These are phyloP conservation scores for Erythrobasidium hasegawianum DNA, from an alignment of 1,284 basidiomycete genomes.

Conservation along the genomic window DNA sequence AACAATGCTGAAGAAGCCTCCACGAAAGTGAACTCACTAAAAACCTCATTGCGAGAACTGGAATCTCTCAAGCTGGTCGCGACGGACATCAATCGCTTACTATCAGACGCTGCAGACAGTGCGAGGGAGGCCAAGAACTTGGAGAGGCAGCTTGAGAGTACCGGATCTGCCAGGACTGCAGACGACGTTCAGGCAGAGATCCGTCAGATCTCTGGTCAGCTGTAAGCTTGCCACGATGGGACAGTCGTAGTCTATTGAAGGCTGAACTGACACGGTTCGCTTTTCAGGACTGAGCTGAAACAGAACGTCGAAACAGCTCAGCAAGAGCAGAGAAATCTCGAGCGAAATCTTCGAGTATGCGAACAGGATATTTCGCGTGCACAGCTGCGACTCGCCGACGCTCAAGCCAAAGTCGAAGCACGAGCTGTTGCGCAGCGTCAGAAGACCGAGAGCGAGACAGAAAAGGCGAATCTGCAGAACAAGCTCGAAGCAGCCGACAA, in stretches of 20 bases:
- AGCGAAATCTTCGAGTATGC: conserved; percentile 12
- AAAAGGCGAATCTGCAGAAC: conserved; percentile 62
- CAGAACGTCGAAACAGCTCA: conserved; percentile 13
- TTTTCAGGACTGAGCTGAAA: conserved; percentile 13
- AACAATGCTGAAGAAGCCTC: conserved; percentile 37
- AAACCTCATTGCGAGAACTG: conserved; percentile 59
- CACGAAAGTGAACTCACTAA: conserved; percentile 58
- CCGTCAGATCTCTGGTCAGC: conserved; percentile 15
- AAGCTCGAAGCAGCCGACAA: conserved; percentile 62
- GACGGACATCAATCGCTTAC: conserved; percentile 60
- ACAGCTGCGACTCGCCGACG: conserved; percentile 30
- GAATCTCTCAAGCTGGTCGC: conserved; percentile 64
- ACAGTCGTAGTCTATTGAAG: conserved; percentile 3
- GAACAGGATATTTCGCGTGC: conserved; percentile 17
- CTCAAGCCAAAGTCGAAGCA: conserved; percentile 52
- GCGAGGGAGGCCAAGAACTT: conserved; percentile 62
- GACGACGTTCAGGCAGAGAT: conserved; percentile 67
- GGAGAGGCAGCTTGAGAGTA: conserved; percentile 62
- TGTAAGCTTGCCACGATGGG: conserved; percentile 33
- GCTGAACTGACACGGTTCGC: no score
- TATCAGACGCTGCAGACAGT: conserved; percentile 64
- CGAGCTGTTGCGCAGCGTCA: conserved; percentile 63
- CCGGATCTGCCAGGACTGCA: conserved; percentile 71
- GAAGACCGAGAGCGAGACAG: conserved; percentile 54
- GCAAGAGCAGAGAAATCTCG: conserved; percentile 4